Evolutionary conservation across 768 basidiomycete genomes (phyloP), one percentile per base, ranked within the genome.

Genomic region (Agrocybe praecox): DNA sequence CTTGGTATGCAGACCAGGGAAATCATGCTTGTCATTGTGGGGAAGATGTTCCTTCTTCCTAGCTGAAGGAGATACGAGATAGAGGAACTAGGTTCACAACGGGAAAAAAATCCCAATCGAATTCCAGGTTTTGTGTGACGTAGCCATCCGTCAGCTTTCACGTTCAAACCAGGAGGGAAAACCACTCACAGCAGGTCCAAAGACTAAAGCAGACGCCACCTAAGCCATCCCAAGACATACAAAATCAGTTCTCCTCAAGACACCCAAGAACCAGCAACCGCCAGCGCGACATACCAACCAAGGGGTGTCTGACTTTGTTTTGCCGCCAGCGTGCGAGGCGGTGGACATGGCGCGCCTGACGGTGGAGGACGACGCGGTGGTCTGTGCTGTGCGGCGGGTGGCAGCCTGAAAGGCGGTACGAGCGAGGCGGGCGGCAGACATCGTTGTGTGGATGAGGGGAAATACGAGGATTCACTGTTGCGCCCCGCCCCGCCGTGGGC

Each of bases 401-500:
- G 68, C 67, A 43, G 74, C 63, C 36, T 71, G 63, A 62, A 76
- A 67, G 2, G 69, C 65, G 49, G 71, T 66, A 46, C 75, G 74
- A 52, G 72, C 67, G 45, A 75, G 62, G 62, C 73, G 74, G 60
- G 74, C 71, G 65, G 76, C 71, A 67, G 76, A 73, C 78, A 78
- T 78, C 55, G 60, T 63, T 21, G 24, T 47, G 29, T 43, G 51
- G 44, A 12, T 49, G 49, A 18, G 43, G 26, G 26, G 58, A 48
- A 24, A 63, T 48, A 53, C 46, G 48, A 48, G 46, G 44, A 49
- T 48, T 40, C 53, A 29, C 51, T 43, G 44, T 51, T 40, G 48
- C 50, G 46, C 40, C 58, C 34, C 42, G 56, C 49, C 23, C 55
- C 52, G 21, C 49, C 62, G 68, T 66, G 57, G 62, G 61, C 54